These are phyloP conservation scores for Jackrogersella minutella DNA, from an alignment of 495 filamentous ascomycete species.

Conservation along the genomic window DNA sequence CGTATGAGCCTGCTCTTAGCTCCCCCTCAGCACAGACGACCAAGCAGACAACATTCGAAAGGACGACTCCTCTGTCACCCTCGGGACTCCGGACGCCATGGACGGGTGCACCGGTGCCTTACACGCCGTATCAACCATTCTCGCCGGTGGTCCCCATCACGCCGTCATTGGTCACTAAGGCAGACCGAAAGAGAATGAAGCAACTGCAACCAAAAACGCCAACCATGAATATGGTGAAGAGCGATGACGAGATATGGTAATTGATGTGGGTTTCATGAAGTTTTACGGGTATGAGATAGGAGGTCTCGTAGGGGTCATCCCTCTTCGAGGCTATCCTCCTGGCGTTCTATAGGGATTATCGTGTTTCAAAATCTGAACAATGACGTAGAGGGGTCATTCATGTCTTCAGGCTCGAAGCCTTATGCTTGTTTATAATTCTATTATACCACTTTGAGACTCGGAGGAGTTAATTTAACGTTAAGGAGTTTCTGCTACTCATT, in stretches of 20 bases:
- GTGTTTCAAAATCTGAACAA: constrained; percentile 26
- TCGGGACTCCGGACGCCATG: constrained; percentile 66
- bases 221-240: constrained; percentile 62
- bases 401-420: constrained; percentile 5
- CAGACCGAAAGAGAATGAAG: constrained; percentile 74
- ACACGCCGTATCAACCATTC: constrained; percentile 91
- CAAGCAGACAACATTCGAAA: constrained; percentile 81
- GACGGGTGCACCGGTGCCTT: constrained; percentile 79
- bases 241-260: constrained; percentile 64
- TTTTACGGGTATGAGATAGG: constrained; percentile 12
- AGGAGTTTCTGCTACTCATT: constrained; percentile 4
- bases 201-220: constrained; percentile 65
- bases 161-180: constrained; percentile 76
- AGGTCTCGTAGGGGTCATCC: constrained; percentile 2
- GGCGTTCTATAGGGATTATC: constrained; percentile 17
- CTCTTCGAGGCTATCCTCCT: constrained; percentile 1
- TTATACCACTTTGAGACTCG: constrained; percentile 35
- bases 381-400: constrained; percentile 13
- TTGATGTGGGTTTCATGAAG: constrained; percentile 2
- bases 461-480: constrained; percentile 25
- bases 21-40: constrained; percentile 62
- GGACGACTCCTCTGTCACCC: constrained; percentile 61
- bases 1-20: constrained; percentile 63
- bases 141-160: constrained; percentile 89
- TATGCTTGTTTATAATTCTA: constrained; percentile 34